Base-by-base conservation (phyloP, 2,329 filamentous ascomycete species). In the Microcera coccophila region DNA sequence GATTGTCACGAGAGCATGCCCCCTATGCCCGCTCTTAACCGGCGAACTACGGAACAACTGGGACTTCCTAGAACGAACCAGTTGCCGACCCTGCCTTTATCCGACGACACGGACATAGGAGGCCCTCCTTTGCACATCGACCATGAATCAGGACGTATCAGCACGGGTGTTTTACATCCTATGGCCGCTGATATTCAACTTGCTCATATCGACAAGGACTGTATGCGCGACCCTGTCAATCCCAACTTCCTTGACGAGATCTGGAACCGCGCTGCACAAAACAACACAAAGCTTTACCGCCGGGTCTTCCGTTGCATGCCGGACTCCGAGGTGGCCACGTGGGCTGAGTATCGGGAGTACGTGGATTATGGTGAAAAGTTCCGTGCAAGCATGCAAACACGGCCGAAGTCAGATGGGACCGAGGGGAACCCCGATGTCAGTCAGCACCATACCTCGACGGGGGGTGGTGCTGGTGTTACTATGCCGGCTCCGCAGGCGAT, bases 251-350 rank as follows among this genome's bases (percentile, higher is more conserved):
- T 88, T 62, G 80, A 93, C 35, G 87, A 95, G 49, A 82, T 88
- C 2, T 98, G 94, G 94, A 83, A 85, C 52, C 77, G 82, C 15
- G 82, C 90, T 40, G 93, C 93, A 1, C 82, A 86, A 50, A 97
- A 97, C 71, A 98, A 98, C 63, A 98, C 93, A 3, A 91, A 90
- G 62, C 78, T 98, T 36, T 98, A 87, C 69, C 85, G 93, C 22
- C 82, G 86, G 48, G 91, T 98, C 8, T 98, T 98, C 72, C 83
- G 90, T 36, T 96, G 90, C 66, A 94, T 95, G 87, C 93, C 93
- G 1, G 93, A 98, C 63, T 96, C 84, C 39, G 89, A 96, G 60
- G 93, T 95, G 19, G 84, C 82, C 50, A 91, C 86, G 33, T 98
- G 93, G 93, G 83, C 86, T 53, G 87, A 95, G 50, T 98, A 98